Base-by-base conservation (phyloP, 192 early-diverging fungal species). In the Gamsiella multidivaricata region DNA sequence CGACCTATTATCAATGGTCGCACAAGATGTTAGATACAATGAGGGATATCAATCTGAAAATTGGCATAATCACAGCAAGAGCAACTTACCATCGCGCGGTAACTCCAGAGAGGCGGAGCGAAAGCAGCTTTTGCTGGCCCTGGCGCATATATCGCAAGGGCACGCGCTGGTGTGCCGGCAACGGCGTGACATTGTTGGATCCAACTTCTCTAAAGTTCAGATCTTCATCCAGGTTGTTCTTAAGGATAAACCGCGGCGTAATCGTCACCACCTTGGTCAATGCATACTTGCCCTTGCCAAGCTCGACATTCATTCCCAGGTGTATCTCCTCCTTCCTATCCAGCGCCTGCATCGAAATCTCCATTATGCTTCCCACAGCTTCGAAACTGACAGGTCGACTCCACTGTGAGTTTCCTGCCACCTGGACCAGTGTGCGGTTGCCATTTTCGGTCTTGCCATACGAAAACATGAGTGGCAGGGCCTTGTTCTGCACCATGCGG, bases 211-310 rank as follows among this genome's bases (percentile, higher is more conserved):
- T 85, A 70, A 91, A 93, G 66, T 91, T 84, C 11, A 99, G 65
- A 31, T 92, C 83, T 37, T 91, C 84, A 25, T 85, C 80, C 25
- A 91, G 71, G 58, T 91, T 86, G 82, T 99, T 99, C 74, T 92
- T 92, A 42, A 97, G 66, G 15, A 97, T 91, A 72, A 94, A 99
- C 15, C 97, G 86, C 17, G 97, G 94, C 2, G 93, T 87, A 62
- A 99, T 91, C 0, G 94, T 95, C 14, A 98, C 91, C 12, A 97
- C 87, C 76, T 94, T 96, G 28, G 92, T 95, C 47, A 94, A 70
- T 69, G 89, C 90, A 74, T 89, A 89, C 73, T 96, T 95, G 22
- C 96, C 95, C 31, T 89, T 90, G 0, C 96, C 96, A 36, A 95
- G 95, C 66, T 92, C 88, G 10, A 99, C 89, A 60, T 84, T 88